Evolutionary conservation across 2,329 filamentous ascomycete species (phyloP).

Genomic region (Stagonosporopsis cucurbitacearum): DNA sequence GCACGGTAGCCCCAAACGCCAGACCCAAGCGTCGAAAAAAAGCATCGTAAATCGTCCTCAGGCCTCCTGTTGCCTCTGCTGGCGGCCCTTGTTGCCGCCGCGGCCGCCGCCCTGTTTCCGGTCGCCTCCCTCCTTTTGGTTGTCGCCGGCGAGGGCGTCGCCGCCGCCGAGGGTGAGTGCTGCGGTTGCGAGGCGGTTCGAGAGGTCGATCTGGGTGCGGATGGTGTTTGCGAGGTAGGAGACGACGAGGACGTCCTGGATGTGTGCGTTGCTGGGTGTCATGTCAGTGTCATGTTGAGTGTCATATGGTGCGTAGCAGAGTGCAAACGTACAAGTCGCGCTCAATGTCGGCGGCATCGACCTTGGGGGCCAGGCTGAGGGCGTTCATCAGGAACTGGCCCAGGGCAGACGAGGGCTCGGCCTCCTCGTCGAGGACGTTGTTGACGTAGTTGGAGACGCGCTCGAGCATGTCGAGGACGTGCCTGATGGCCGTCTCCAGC

Average conservation of each 20-base stretch:
- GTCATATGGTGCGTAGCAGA: too few species aligned
- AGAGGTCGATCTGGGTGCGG: slow-evolving; percentile 97
- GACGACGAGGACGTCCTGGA: slow-evolving; percentile 97
- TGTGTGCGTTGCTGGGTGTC: slow-evolving; percentile 87
- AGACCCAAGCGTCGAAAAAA: slow-evolving; percentile 27
- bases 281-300: slow-evolving; percentile 35
- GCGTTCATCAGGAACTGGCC: slow-evolving; percentile 96
- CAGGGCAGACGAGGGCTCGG: slow-evolving; percentile 85
- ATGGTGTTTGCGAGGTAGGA: slow-evolving; percentile 99
- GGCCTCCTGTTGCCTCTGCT: slow-evolving; percentile 43
- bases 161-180: slow-evolving; percentile 57
- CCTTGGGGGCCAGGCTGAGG: slow-evolving; percentile 91
- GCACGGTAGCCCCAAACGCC: slow-evolving; percentile 30
- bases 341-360: slow-evolving; percentile 88
- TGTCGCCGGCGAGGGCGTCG: slow-evolving; percentile 46
- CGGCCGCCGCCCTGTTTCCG: slow-evolving; percentile 17
- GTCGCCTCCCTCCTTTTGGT: slow-evolving; percentile 43
- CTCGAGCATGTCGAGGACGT: slow-evolving; percentile 88
- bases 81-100: slow-evolving; percentile 39
- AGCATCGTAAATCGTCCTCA: slow-evolving; percentile 31
- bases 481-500: slow-evolving; percentile 83
- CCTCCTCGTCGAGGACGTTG: slow-evolving; percentile 91
- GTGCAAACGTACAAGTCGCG: slow-evolving; percentile 75
- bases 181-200: slow-evolving; percentile 83
- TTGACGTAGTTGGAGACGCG: slow-evolving; percentile 91